Evolutionary conservation across 2,329 filamentous ascomycete species (phyloP), one percentile per base, ranked within the genome.

Genomic region (Ambrosiella beaveri): DNA sequence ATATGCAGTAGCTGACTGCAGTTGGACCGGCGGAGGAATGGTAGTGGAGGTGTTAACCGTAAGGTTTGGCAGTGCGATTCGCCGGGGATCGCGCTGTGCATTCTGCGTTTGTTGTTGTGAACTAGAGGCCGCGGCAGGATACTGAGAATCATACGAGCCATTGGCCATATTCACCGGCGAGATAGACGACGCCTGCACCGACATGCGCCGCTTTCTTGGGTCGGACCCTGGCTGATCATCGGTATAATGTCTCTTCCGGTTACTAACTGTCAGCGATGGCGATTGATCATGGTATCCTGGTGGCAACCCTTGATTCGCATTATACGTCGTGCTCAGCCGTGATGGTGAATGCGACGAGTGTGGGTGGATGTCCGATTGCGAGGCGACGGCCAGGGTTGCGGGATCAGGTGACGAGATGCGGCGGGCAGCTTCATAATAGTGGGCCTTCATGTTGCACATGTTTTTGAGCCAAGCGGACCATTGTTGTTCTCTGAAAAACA

Each of bases 401-500:
- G 53, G 53, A 45, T 56, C 58, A 39, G 61, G 45, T 7, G 69
- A 65, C 7, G 72, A 69, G 45, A 69, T 65, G 57, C 69, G 69
- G 38, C 77, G 77, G 37, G 87, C 86, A 60, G 79, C 78, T 64
- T 90, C 82, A 37, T 60, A 55, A 71, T 88, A 89, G 71, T 89
- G 96, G 56, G 84, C 81, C 63, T 84, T 83, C 67, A 96, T 96
- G 63, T 84, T 85, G 56, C 85, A 79, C 57, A 97, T 75, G 68
- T 89, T 89, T 62, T 76, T 74, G 65, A 96, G 83, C 93, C 93
- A 97, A 57, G 82, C 78, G 54, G 82, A 77, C 93, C 93, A 98
- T 68, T 95, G 81, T 57, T 82, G 77, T 66, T 88, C 84, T 2
- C 90, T 94, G 2, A 88, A 88, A 67, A 91, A 83, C 7, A 98